Conservation (phyloP, 1,284 basidiomycete species). For the Caloboletus firmus region DNA sequence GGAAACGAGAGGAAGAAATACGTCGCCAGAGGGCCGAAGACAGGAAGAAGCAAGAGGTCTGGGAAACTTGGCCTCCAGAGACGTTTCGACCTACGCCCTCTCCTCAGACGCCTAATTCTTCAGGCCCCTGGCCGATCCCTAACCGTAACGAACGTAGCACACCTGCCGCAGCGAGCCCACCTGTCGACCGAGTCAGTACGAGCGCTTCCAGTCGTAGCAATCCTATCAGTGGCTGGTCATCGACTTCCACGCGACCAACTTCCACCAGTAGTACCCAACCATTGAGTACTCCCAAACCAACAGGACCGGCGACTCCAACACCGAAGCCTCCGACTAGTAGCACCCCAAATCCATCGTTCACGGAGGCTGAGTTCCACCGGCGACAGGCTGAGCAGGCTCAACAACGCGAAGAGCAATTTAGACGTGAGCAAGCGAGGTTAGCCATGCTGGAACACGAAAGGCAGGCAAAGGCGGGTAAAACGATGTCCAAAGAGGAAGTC, state of each 20-base stretch:
- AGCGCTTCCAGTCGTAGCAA: constrained; percentile 30
- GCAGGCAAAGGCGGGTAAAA: constrained; percentile 45
- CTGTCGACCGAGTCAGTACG: constrained; percentile 30
- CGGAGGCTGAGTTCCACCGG: constrained; percentile 54
- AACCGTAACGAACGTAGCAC: constrained; percentile 26
- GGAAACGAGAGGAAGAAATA: constrained; percentile 49
- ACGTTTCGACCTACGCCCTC: constrained; percentile 26
- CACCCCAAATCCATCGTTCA: constrained; percentile 27
- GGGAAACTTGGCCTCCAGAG: constrained; percentile 32
- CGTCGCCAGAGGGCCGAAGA: constrained; percentile 42
- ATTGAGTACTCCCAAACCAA: constrained; percentile 33
- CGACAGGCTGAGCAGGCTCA: constrained; percentile 56
- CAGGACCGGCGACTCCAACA: constrained; percentile 26
- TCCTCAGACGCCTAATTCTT: constrained; percentile 27
- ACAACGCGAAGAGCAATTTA: constrained; percentile 59
- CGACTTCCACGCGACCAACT: constrained; percentile 33
- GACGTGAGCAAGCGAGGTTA: constrained; percentile 53
- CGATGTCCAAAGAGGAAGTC: constrained; percentile 54
- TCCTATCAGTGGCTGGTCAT: constrained; percentile 29
- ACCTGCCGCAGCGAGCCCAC: constrained; percentile 24
- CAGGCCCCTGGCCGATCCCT: constrained; percentile 36
- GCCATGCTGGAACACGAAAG: constrained; percentile 42
- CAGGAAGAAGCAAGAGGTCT: constrained; percentile 40
- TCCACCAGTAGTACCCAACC: constrained; percentile 36
- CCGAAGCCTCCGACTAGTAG: constrained; percentile 19